These are phyloP conservation scores for Botryobasidium botryosum DNA, from an alignment of 768 basidiomycete genomes.

Conservation along the genomic window DNA sequence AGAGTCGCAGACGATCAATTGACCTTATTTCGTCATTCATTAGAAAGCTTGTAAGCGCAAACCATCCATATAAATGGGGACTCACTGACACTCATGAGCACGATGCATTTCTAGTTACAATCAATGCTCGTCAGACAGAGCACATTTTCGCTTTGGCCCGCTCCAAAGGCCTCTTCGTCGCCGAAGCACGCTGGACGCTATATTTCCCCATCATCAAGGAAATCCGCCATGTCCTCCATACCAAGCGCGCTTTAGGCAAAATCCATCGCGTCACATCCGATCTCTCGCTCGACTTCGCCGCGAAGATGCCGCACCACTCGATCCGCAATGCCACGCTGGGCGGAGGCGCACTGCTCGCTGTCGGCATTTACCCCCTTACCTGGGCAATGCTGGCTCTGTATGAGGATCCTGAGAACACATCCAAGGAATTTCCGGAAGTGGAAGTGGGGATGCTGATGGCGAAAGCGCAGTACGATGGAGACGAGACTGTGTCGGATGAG, in stretches of 20 bases:
- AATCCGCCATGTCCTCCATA: constrained; percentile 10
- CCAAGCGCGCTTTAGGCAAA: no score
- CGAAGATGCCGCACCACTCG: background rate
- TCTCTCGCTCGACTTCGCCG: constrained; percentile 7
- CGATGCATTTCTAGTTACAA: constrained; percentile 14
- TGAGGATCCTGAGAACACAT: constrained; percentile 8
- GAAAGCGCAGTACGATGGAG: background rate
- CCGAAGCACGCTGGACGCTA: constrained; percentile 15
- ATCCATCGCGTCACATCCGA: constrained; percentile 14
- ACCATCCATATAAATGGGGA: no score
- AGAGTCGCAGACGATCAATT: background rate
- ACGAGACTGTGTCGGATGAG: no score
- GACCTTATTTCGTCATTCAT: background rate
- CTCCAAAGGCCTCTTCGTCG: constrained; percentile 7
- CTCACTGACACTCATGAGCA: no score
- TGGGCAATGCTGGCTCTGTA: constrained; percentile 12
- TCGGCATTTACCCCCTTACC: constrained; percentile 13
- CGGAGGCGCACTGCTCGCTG: constrained; percentile 14
- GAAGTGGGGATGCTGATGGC: constrained; percentile 4
- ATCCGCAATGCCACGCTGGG: constrained; percentile 14
- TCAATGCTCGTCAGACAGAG: constrained; percentile 12
- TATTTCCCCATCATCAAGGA: constrained; percentile 13
- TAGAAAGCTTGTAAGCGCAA: constrained; percentile 10
- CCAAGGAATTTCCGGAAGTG: constrained; percentile 9
- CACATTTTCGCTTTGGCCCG: constrained; percentile 10